Evolutionary conservation across 306 rosid genomes (phyloP), one percentile per base, ranked within the genome.

Genomic region (Aeschynomene evenia): DNA sequence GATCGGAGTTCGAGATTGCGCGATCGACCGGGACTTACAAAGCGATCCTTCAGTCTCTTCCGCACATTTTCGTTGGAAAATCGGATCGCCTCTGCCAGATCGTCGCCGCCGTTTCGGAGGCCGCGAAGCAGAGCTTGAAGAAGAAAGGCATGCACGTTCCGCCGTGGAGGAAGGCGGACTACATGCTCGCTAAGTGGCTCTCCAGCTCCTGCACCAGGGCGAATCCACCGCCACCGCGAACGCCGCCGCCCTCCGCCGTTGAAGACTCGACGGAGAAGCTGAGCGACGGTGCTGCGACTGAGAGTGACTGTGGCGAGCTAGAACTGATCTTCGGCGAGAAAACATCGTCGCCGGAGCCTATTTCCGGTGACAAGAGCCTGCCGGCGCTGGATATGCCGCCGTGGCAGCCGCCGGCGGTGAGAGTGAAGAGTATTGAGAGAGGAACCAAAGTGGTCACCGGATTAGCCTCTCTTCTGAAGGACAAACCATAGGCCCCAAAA

Each of bases 131-230:
- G 76, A 95, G 99, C 67, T 54, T 95, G 72, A 94, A 94, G 87
- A 95, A 85, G 95, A 95, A 95, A 54, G 99, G 97, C 3, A 91
- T 95, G 99, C 99, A 83, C 50, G 71, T 95, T 46, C 99, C 99
- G 59, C 99, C 99, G 12, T 95, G 99, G 99, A 80, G 99, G 63
- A 87, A 87, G 58, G 87, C 95, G 12, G 97, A 95, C 73, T 95
- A 95, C 77, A 89, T 89, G 88, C 67, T 80, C 6, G 96, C 97
- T 36, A 95, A 95, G 73, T 95, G 99, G 99, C 88, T 91, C 67
- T 94, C 99, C 36, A 11, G 88, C 12, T 29, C 95, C 3, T 79
- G 84, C 18, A 74, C 82, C 31, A 80, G 91, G 70, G 76, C 51
- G 23, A 57, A 55, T 26, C 72, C 43, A 8, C 43, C 24, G 3